A percentile compares a stretch with the other conserved stretches of the same genome.
phyloP scores from a whole-genome alignment of 2,329 filamentous ascomycete species.

The Ophiostoma triangulosporum region DNA sequence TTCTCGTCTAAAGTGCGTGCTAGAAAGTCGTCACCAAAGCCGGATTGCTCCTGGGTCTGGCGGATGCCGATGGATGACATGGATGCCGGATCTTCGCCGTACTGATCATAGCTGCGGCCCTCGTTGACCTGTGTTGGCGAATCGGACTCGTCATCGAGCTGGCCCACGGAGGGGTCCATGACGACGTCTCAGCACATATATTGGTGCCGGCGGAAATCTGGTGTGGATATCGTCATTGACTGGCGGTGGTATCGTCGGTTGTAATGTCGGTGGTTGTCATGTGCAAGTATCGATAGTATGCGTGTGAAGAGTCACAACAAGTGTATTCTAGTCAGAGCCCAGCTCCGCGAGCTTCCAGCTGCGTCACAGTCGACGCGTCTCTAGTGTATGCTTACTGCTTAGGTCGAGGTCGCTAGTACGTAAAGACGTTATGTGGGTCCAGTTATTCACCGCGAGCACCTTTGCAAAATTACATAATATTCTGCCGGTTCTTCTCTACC shows the following conservation, averaged over 20 bases:
- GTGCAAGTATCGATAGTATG: too few species aligned
- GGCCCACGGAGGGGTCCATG: conserved; percentile 7
- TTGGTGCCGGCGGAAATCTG: neutral
- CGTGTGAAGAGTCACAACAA: too few species aligned
- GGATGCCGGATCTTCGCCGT: conserved; percentile 16
- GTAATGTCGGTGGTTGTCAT: neutral
- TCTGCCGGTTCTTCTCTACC: neutral
- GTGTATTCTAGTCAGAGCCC: too few species aligned
- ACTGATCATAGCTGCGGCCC: conserved; percentile 39
- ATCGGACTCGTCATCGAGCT: conserved; percentile 24
- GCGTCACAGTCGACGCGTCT: too few species aligned
- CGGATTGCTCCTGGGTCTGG: conserved; percentile 5
- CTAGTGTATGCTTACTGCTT: too few species aligned
- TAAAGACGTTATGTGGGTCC: too few species aligned
- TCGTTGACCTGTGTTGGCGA: conserved; percentile 44
- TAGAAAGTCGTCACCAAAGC: conserved; percentile 16
- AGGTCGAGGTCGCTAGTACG: too few species aligned
- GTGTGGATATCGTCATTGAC: conserved; percentile 1
- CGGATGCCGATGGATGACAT: conserved; percentile 8
- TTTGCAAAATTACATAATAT: conserved; percentile 1
- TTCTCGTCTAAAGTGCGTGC: conserved; percentile 25
- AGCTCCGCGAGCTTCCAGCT: neutral
- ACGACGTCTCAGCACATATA: neutral
- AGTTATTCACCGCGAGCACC: neutral
- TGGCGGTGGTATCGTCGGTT: neutral